phyloP scores from a whole-genome alignment of 1,284 basidiomycete species.

The Trametes pubescens region DNA sequence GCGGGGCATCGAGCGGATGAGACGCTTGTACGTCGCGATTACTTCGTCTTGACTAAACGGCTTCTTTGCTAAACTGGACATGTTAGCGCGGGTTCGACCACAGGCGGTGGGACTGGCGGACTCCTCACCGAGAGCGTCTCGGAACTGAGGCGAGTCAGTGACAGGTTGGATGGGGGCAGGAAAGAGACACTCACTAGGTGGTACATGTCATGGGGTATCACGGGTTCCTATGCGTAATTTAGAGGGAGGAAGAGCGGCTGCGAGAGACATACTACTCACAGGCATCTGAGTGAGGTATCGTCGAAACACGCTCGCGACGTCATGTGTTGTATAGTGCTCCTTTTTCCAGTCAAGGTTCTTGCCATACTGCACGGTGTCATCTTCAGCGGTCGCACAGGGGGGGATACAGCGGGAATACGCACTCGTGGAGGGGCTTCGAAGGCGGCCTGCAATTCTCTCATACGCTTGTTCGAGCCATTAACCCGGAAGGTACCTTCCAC shows the following conservation, averaged over 20 bases:
- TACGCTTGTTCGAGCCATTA: slow-evolving; percentile 92
- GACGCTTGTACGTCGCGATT: slow-evolving; percentile 80
- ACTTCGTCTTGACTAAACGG: slow-evolving; percentile 73
- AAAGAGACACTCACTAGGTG: slow-evolving; percentile 70
- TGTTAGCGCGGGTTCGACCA: slow-evolving; percentile 15
- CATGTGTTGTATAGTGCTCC: slow-evolving; percentile 90
- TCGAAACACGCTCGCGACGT: slow-evolving; percentile 95
- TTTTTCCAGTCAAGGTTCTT: slow-evolving; percentile 92
- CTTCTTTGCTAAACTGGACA: slow-evolving; percentile 58
- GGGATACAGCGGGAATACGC: slow-evolving; percentile 43
- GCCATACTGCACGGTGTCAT: slow-evolving; percentile 75
- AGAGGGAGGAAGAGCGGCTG: slow-evolving; percentile 7
- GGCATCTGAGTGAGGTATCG: slow-evolving; percentile 97
- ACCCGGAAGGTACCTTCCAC: slow-evolving; percentile 97
- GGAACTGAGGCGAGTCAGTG: slow-evolving; percentile 64
- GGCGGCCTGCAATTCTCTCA: slow-evolving; percentile 91
- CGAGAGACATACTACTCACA: slow-evolving; percentile 56
- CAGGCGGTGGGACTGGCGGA: not conserved
- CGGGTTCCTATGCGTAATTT: slow-evolving; percentile 71
- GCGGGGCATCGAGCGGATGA: slow-evolving; percentile 87
- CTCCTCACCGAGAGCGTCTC: slow-evolving; percentile 76
- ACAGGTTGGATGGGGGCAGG: slow-evolving; percentile 23
- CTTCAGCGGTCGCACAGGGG: slow-evolving; percentile 2
- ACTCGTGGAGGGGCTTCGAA: slow-evolving; percentile 92
- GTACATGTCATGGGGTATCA: slow-evolving; percentile 90